Evolutionary conservation across 345 rosid genomes (phyloP), one percentile per base, ranked within the genome.

Genomic region (Jatropha curcas): DNA sequence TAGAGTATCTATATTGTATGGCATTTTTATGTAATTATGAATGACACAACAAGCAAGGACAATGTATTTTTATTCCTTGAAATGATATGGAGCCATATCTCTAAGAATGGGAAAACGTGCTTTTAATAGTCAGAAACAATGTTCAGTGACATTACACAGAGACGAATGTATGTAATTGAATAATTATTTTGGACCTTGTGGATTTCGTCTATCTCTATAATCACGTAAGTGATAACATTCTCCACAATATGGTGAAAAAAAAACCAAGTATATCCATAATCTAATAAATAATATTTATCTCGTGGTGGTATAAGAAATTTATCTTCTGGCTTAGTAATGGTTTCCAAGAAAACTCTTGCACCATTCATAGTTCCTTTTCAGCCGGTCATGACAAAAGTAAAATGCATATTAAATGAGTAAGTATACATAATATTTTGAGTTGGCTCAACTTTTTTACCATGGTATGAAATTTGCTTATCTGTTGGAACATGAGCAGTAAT

Each of bases 371-470:
- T 63, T 2, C 31, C 50, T 24, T 39, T 17, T 14, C 31, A 63
- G 1, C 67, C 51, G 1, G 12, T 24, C 51, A 63, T 5, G 7
- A 63, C 28, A 20, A 30, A 63, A 14, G 67, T 39, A 13, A 63
- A 39, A 4, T 7, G 1, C 67, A 34, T 19, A 20, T 63, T 48
- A 19, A 63, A 37, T 17, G 46, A 34, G 14, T 14, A 63, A 4
- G 35, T 48, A 63, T 48, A 37, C 67, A 63, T 35, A 0, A 63
- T 14, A 17, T 63, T 63, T 63, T 63, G 28, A 30, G 67, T n/a
- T 1, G 22, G 19, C 3, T 1, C 19, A 5, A 20, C 35, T 7
- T 63, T 63, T 20, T n/a, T 37, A 19, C 13, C 50, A 4, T 10
- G 50, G 7, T 3, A 35, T 30, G 24, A 28, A 37, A 63, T 63